phyloP scores from a whole-genome alignment of 495 filamentous ascomycete genomes.

The Melanomma pulvis-pyrius region DNA sequence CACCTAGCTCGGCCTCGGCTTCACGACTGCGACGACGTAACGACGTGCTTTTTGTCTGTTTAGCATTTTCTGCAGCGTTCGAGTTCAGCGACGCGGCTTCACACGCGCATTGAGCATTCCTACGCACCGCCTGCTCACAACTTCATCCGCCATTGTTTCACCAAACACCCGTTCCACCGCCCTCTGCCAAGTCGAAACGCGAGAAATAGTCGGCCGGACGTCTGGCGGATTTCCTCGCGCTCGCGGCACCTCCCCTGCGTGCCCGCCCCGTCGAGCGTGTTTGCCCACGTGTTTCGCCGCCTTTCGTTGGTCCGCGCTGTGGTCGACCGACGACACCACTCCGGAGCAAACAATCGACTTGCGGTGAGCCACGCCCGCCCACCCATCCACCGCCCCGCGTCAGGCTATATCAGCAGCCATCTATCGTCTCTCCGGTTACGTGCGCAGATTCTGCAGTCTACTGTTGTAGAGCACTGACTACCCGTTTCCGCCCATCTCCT shows the following conservation, averaged over 20 bases:
- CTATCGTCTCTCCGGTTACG: conserved; percentile 38
- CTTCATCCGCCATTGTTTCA: conserved; percentile 32
- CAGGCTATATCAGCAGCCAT: conserved; percentile 30
- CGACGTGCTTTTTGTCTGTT: conserved; percentile 40
- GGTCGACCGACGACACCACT: conserved; percentile 16
- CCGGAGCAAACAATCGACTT: conserved; percentile 37
- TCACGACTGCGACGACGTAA: conserved; percentile 40
- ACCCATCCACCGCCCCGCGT: conserved; percentile 12
- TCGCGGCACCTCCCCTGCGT: neutral
- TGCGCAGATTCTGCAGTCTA: conserved; percentile 41
- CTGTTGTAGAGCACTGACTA: conserved; percentile 38
- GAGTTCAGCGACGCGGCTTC: conserved; percentile 20
- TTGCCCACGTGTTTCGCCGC: conserved; percentile 40
- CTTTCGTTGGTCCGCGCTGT: conserved; percentile 23
- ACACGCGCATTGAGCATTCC: conserved; percentile 27
- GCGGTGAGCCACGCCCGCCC: conserved; percentile 21
- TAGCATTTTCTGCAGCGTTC: conserved; percentile 40
- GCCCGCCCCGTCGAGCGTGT: conserved; percentile 24
- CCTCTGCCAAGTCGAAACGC: conserved; percentile 28
- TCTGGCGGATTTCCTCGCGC: conserved; percentile 15
- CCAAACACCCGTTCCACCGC: conserved; percentile 25
- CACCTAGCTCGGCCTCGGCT: conserved; percentile 6
- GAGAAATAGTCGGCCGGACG: conserved; percentile 2
- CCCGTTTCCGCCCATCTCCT: conserved; percentile 21
- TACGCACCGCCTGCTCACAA: conserved; percentile 8